Evolutionary conservation across 768 basidiomycete species (phyloP), one percentile per base, ranked within the genome.

Genomic region (Boletellus ananiceps): DNA sequence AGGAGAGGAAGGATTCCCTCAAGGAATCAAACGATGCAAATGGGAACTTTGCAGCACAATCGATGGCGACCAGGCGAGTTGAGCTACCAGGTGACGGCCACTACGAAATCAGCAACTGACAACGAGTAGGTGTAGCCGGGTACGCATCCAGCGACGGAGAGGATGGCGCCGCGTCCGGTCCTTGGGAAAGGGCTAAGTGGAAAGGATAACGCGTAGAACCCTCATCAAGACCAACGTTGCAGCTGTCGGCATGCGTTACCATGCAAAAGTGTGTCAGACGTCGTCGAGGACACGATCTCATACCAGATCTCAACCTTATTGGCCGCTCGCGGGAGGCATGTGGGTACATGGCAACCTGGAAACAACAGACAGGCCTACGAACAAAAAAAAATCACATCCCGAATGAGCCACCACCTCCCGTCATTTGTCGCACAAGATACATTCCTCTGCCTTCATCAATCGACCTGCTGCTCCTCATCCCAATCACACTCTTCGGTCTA

Each of bases 351-450:
- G 41, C 46, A 54, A 61, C 49, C 27, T 8, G n/a, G n/a, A n/a
- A n/a, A n/a, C n/a, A 29, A 7, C 16, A 13, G 16, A 44, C 43
- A 44, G n/a, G 8, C 2, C 43, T 15, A 16, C 18, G 29, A 29
- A 29, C 27, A 40, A 50, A 19, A 19, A 44, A 39, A 46, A 21
- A 37, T 67, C 59, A 67, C 47, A 57, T 50, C 21, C 27, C 61
- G 51, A 57, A 57, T 1, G 57, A 58, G 37, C 57, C 54, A 36
- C 65, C 60, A 3, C 73, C 73, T 23, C 86, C 88, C 8, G 89
- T 91, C 74, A 91, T 74, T 64, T 91, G 88, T 58, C 81, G 74
- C 40, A 90, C 85, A 49, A 91, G 69, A 66, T 80, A 86, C 84
- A 89, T 80, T 8, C 78, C 67, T 46, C 67, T 78, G 33, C 81